These are phyloP conservation scores for Fomitopsis palustris DNA, from an alignment of 1,284 basidiomycete species.

Conservation along the genomic window DNA sequence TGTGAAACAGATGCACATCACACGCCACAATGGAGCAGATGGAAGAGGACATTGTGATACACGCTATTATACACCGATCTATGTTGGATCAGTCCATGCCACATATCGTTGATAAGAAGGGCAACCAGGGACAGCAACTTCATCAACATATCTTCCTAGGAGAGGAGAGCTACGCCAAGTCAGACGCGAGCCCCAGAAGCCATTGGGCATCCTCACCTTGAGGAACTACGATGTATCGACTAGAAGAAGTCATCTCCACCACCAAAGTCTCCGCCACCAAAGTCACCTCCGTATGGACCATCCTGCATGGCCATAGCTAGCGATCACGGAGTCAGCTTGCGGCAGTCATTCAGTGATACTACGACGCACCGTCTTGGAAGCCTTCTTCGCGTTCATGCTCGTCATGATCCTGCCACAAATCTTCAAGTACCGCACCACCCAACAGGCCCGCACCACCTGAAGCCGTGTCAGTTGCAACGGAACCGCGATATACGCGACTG, in stretches of 20 bases:
- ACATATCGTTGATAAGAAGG: neutral
- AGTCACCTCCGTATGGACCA: neutral
- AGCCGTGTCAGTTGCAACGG: neutral
- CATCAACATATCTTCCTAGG: neutral
- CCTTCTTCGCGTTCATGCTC: conserved; percentile 28
- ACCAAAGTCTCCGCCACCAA: neutral
- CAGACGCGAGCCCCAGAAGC: neutral
- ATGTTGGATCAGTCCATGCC: neutral
- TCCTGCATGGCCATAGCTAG: neutral
- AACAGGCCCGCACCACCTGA: conserved; percentile 56
- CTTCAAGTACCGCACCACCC: conserved; percentile 51
- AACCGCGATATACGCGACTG: conserved; percentile 1
- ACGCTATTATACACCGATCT: neutral
- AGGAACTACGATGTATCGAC: neutral
- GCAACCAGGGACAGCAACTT: neutral
- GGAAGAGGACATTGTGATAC: too few species aligned
- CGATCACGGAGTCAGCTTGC: too few species aligned
- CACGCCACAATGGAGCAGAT: neutral
- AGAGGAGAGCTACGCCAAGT: neutral
- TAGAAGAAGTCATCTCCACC: conserved; percentile 1
- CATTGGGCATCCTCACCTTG: neutral
- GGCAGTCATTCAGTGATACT: neutral
- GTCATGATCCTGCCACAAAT: conserved; percentile 46
- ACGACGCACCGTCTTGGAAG: conserved; percentile 3
- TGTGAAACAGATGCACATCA: too few species aligned